Base-by-base conservation (phyloP, 23 red algal genomes). In the Porphyridium purpureum region DNA sequence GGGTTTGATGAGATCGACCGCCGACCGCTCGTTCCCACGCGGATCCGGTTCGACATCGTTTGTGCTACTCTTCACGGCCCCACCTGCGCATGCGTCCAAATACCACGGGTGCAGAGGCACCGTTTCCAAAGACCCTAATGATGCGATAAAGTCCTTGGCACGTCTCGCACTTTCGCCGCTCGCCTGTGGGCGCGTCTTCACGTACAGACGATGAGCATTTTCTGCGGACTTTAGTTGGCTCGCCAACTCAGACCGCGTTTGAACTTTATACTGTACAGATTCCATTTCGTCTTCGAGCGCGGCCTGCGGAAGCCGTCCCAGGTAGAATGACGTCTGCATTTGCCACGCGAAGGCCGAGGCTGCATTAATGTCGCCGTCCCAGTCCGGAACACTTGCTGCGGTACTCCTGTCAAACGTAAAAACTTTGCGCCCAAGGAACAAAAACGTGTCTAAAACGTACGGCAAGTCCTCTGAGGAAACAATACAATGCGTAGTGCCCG, bases 381-480 rank as follows among this genome's bases (percentile, higher is more conserved):
- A 3, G 35, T 5, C 35, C 23, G 3, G 14, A 2, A 2, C 31
- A 49, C 33, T 11, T 14, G 24, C 29, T 14, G 24, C 59, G 24
- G 5, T 44, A 35, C 27, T 1, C 17, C 17, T 9, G 14, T 40
- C 36, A 20, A 35, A 41, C 21, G 74, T 64, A 29, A 60, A 57
- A 9, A 14, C 36, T 1, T 51, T 29, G 41, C 75, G 50, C 1
- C 61, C 64, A 0, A 81, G 33, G 52, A 81, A 93, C 5, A 93
- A 51, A 22, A 80, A 81, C 5, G 67, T 65, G 27, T 93, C 84
- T 27, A 93, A 27, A 49, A 75, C 49, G 47, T 93, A 93, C 9
- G 84, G 67, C 35, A 93, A 21, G 41, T 98, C 90, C 35, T 70
- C 86, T 25, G 80, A 27, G 14, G 90, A 38, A 5, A 85, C 90